Evolutionary conservation across 306 rosid genomes (phyloP), one percentile per base, ranked within the genome.

Genomic region (Trifolium dubium): DNA sequence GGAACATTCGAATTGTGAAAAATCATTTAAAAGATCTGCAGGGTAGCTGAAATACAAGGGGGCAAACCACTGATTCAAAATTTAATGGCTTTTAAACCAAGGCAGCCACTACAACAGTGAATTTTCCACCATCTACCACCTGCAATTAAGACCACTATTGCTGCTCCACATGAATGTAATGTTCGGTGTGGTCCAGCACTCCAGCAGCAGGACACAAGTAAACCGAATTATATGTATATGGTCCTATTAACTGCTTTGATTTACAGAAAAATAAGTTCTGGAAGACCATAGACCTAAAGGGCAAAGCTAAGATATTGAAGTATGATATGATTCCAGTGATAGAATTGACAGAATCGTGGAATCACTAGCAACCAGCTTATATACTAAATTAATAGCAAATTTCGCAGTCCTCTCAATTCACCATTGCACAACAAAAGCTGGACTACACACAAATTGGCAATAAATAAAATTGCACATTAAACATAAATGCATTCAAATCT

Each of bases 361-460:
- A 61, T 60, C 67, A 62, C 46, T 35, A 54, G 35, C 73, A 58
- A 75, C 19, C 43, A 62, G 53, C 29, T n/a, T 54, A 41, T 43
- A 56, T 47, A 12, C 43, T 34, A 62, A 19, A 80, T 51, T 23
- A 64, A 43, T 15, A 14, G 5, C 3, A 66, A 11, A 47, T 34
- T 59, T 23, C 15, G 43, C 62, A 71, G 17, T 30, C 67, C 74
- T 47, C 7, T 23, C 53, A 12, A 19, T 66, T 76, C 40, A 44
- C 4, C 55, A 68, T 31, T 72, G 31, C 80, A 73, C 49, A 72
- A 18, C 39, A 47, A 32, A 71, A 76, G 74, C 41, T n/a, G 19
- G 28, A 40, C 54, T 14, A 10, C 53, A 39, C 51, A 37, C 12
- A 34, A 46, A 44, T 37, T 11, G 66, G 32, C 11, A 32, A 46